Conservation (phyloP, 768 basidiomycete genomes). For the Serendipita indica region DNA sequence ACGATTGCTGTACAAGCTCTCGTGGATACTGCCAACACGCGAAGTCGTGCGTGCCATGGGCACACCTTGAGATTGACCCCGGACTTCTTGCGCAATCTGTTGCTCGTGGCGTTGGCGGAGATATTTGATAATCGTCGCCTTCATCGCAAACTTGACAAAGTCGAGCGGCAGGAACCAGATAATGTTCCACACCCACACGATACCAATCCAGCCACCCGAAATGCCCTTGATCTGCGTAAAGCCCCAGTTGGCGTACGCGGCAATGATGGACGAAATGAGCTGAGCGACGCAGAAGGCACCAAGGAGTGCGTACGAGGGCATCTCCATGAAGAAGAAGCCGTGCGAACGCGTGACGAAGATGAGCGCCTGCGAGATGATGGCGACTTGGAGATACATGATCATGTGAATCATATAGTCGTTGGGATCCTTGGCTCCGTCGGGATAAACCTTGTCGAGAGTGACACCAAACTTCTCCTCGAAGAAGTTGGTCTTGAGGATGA, state of each 20-base stretch:
- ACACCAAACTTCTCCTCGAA: conserved; percentile 83
- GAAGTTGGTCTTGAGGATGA: conserved; percentile 77
- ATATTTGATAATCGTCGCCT: conserved; percentile 75
- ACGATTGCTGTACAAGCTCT: conserved; percentile 90
- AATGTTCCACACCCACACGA: conserved; percentile 95
- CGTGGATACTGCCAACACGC: conserved; percentile 77
- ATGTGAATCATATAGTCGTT: conserved; percentile 73
- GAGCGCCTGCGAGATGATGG: conserved; percentile 95
- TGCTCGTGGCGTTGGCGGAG: conserved; percentile 52
- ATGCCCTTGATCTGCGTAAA: conserved; percentile 73
- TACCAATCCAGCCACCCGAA: conserved; percentile 92
- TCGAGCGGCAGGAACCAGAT: conserved; percentile 94
- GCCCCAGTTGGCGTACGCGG: conserved; percentile 84
- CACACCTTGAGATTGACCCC: conserved; percentile 35
- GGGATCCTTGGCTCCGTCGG: conserved; percentile 24
- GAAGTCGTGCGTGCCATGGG: conserved; percentile 79
- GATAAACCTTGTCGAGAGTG: conserved; percentile 19
- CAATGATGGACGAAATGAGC: conserved; percentile 89
- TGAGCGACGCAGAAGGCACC: conserved; percentile 87
- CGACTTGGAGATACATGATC: conserved; percentile 90
- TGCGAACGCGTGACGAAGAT: conserved; percentile 95
- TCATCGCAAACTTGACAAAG: conserved; percentile 92
- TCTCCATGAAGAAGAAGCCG: conserved; percentile 93
- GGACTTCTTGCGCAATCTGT: conserved; percentile 24
- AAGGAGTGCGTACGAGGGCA: conserved; percentile 79